A percentile compares a stretch with the other conserved stretches of the same genome.
These are phyloP conservation scores for Amphicarpaea edgeworthii DNA, from an alignment of 306 rosid genomes.

Conservation along the genomic window DNA sequence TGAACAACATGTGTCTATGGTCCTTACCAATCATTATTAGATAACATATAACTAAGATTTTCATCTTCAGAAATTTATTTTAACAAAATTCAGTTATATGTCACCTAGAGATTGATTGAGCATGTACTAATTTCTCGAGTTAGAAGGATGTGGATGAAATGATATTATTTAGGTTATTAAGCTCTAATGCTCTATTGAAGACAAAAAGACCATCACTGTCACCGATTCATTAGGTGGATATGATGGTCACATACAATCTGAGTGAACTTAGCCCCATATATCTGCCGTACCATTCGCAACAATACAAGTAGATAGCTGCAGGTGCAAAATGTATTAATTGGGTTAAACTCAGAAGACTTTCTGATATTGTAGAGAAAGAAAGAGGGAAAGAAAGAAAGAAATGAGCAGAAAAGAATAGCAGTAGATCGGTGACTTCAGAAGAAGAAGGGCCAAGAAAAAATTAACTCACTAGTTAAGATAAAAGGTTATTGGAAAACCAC, in stretches of 20 bases:
- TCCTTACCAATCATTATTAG: not conserved
- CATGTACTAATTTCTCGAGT: constrained; percentile 2
- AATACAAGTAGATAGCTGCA: constrained; percentile 51
- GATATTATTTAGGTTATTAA: constrained; percentile 59
- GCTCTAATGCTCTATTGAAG: constrained; percentile 52
- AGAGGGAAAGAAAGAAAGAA: constrained; percentile 23
- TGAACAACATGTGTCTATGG: too few species aligned
- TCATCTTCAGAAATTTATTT: too few species aligned
- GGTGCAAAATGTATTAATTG: constrained; percentile 47
- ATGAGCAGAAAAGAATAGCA: constrained; percentile 17
- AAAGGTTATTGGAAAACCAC: not conserved
- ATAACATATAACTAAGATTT: not conserved
- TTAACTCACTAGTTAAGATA: not conserved
- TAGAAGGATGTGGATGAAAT: constrained; percentile 44
- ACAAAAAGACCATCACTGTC: constrained; percentile 54
- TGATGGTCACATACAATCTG: constrained; percentile 53
- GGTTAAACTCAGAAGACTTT: constrained; percentile 45
- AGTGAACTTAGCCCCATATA: constrained; percentile 49
- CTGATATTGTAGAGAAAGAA: constrained; percentile 26
- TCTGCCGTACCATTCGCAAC: constrained; percentile 44
- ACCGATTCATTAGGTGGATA: constrained; percentile 46
- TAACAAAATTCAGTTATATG: not conserved
- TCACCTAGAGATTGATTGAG: not conserved
- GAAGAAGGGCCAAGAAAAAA: not conserved
- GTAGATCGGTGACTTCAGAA: constrained; percentile 7